Base-by-base conservation (phyloP, 2,329 filamentous ascomycete species). In the Fusarium tanahbumbuense region DNA sequence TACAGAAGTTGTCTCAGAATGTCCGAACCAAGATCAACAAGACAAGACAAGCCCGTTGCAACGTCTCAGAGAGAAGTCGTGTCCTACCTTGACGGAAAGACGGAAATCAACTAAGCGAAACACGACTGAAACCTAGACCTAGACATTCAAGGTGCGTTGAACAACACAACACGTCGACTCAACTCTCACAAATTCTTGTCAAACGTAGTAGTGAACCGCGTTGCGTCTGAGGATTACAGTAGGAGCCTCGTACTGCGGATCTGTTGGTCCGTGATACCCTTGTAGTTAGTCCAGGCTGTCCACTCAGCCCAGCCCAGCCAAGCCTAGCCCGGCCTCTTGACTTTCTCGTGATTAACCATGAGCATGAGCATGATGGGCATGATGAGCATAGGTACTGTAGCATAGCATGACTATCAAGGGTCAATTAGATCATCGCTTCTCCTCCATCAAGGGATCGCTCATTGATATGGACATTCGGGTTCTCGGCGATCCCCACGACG, bases 111-210 rank as follows among this genome's bases (percentile, higher is more conserved):
- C 41, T 8, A 48, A 56, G 70, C 70, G 68, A 74, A 72, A 75
- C 72, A 72, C 32, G 37, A 68, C 60, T 75, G 72, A 74, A 74
- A 74, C 72, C 48, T 48, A 50, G 32, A 74, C 72, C 45, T 48
- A 54, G 32, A 46, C 22, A 47, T 27, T 27, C 42, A 48, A 68
- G 46, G 56, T 52, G 40, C 18, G 54, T 53, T 53, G 67, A 46
- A 46, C 53, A 60, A 30, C 30, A 49, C 44, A 60, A 41, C 30
- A 49, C 58, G 30, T 62, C 56, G 45, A 48, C 68, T 58, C 30
- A 49, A 48, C 68, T 62, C 52, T 69, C 60, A 62, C 55, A 32
- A 28, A n/a, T 41, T 65, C 58, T 64, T 30, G 46, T 58, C 56
- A 68, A 63, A 66, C 60, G 54, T 56, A 40, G 50, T 56, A 40